A percentile compares a stretch with the other conserved stretches of the same genome.
phyloP scores from a whole-genome alignment of 2,329 filamentous ascomycete species.

The Metarhizium sp. region DNA sequence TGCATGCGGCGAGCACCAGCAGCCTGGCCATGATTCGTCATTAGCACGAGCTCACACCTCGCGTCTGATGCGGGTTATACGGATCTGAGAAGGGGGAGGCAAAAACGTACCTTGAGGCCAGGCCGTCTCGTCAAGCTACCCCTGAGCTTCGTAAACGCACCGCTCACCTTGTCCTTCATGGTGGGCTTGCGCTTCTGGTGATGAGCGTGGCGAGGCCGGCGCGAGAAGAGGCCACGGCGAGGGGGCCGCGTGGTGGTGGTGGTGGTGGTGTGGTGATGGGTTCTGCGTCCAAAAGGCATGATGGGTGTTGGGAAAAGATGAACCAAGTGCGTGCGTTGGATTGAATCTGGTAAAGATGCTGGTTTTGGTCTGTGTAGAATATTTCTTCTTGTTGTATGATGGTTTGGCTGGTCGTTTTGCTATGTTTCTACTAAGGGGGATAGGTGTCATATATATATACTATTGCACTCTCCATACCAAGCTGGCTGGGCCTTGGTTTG shows the following conservation, averaged over 20 bases:
- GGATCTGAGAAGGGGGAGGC: not conserved
- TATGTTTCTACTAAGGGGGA: too few relatives aligned
- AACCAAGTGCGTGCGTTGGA: not conserved
- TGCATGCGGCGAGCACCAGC: conserved; percentile 66
- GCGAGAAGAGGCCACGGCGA: conserved; percentile 31
- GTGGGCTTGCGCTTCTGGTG: conserved; percentile 60
- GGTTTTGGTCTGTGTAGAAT: too few relatives aligned
- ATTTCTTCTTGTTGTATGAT: too few relatives aligned
- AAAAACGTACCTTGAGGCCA: conserved; percentile 53
- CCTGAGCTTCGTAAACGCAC: conserved; percentile 64
- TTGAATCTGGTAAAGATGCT: not conserved
- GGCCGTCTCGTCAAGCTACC: conserved; percentile 60
- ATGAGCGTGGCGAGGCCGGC: conserved; percentile 32
- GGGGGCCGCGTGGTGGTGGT: conserved; percentile 24
- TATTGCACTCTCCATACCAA: too few relatives aligned
- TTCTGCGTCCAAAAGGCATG: conserved; percentile 15
- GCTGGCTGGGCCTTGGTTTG: too few relatives aligned
- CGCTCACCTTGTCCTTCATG: conserved; percentile 69
- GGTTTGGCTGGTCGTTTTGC: too few relatives aligned
- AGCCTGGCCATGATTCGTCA: conserved; percentile 35
- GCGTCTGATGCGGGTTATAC: not conserved
- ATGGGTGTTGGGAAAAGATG: not conserved
- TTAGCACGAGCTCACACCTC: not conserved
- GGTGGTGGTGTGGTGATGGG: conserved; percentile 19
- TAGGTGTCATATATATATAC: too few relatives aligned